A percentile compares a stretch with the other conserved stretches of the same genome.
phyloP scores from a whole-genome alignment of 768 basidiomycete genomes.

The Thelephora aurantiotincta region DNA sequence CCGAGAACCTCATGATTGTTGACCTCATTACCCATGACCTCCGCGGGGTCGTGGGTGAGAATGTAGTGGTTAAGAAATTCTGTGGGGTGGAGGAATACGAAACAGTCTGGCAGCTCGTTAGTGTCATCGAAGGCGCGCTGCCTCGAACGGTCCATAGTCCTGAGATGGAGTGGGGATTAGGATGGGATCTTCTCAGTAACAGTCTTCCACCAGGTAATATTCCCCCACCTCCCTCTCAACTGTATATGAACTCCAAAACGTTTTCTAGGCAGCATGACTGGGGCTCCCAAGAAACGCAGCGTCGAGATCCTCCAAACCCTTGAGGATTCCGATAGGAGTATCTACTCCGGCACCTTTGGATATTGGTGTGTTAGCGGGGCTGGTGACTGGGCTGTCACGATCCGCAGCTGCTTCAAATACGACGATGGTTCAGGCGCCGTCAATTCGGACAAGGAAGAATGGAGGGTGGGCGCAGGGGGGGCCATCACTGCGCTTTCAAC shows the following conservation, averaged over 20 bases:
- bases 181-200: slow-evolving; percentile 64
- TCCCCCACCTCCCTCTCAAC: not conserved
- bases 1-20: slow-evolving; percentile 97
- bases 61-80: slow-evolving; percentile 73
- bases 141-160: slow-evolving; percentile 14
- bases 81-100: slow-evolving; percentile 85
- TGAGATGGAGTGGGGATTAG: slow-evolving; percentile 31
- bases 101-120: slow-evolving; percentile 92
- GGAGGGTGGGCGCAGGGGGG: slow-evolving; percentile 86
- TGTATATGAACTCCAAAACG: not conserved
- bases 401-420: slow-evolving; percentile 81
- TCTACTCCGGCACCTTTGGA: slow-evolving; percentile 90
- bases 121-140: slow-evolving; percentile 72
- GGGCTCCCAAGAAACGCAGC: slow-evolving; percentile 89
- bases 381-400: slow-evolving; percentile 89
- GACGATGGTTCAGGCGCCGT: slow-evolving; percentile 21
- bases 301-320: slow-evolving; percentile 78
- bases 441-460: slow-evolving; percentile 30
- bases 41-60: slow-evolving; percentile 67
- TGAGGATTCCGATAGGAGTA: slow-evolving; percentile 54
- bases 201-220: slow-evolving; percentile 82
- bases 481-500: slow-evolving; percentile 91
- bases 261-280: slow-evolving; percentile 82
- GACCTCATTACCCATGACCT: slow-evolving; percentile 92
- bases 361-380: slow-evolving; percentile 84